A percentile compares a stretch with the other conserved stretches of the same genome.
Conservation (phyloP, 805 yeast species). For the Wickerhamomyces bisporus region DNA sequence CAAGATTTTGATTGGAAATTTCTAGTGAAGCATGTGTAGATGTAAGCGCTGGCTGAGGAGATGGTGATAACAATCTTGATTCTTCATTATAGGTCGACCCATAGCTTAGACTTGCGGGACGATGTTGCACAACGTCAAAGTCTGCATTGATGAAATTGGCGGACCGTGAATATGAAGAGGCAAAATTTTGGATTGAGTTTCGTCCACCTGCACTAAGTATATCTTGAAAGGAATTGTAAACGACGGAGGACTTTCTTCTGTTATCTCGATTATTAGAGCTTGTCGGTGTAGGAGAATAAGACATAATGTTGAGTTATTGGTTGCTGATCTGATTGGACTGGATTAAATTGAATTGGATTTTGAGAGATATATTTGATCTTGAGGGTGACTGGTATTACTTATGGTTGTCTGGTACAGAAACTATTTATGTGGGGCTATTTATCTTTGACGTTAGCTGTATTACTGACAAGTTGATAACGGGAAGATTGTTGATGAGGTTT, state of each 20-base stretch:
- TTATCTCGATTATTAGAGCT: slow-evolving; percentile 1
- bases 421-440: no score
- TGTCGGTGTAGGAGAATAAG: not conserved
- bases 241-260: slow-evolving; percentile 16
- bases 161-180: slow-evolving; percentile 22
- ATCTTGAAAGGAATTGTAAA: slow-evolving; percentile 23
- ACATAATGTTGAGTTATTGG: slow-evolving; percentile 1
- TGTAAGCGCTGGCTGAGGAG: not conserved
- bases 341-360: no score
- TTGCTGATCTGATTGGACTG: no score
- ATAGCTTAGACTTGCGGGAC: slow-evolving; percentile 14
- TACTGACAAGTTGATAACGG: no score
- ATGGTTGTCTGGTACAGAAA: no score
- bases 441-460: no score
- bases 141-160: slow-evolving; percentile 24
- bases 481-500: no score
- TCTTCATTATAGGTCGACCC: slow-evolving; percentile 13
- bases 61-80: slow-evolving; percentile 7
- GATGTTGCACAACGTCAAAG: slow-evolving; percentile 20
- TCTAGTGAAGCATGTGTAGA: not conserved
- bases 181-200: slow-evolving; percentile 23
- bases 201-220: slow-evolving; percentile 20
- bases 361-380: no score
- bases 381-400: no score
- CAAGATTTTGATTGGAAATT: no score